These are phyloP conservation scores for Cucurbita moschata DNA, from an alignment of 306 rosid genomes.

Conservation along the genomic window DNA sequence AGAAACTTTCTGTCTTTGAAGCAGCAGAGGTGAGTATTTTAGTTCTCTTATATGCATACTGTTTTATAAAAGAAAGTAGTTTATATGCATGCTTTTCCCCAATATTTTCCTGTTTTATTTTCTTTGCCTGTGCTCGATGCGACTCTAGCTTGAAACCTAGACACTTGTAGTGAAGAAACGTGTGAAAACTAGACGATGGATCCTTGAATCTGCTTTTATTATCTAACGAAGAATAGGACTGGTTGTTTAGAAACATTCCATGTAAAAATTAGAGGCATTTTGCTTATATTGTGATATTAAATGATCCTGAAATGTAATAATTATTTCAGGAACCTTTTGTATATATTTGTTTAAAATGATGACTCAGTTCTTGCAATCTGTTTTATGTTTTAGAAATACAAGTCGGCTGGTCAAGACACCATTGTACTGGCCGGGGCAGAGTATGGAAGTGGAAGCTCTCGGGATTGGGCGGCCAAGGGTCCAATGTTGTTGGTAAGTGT, in stretches of 20 bases:
- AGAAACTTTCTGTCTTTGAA: constrained; percentile 62
- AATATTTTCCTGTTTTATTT: background rate
- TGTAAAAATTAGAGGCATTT: background rate
- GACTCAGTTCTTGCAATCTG: constrained; percentile 8
- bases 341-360: background rate
- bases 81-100: background rate
- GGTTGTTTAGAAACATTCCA: background rate
- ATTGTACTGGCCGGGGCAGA: constrained; percentile 84
- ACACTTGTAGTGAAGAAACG: no score
- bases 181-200: no score
- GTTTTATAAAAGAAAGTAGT: background rate
- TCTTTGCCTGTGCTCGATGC: background rate
- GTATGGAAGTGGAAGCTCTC: constrained; percentile 88
- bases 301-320: background rate
- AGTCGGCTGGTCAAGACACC: constrained; percentile 57
- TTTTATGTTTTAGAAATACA: constrained; percentile 49
- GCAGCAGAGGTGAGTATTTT: constrained; percentile 59
- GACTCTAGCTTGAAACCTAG: background rate
- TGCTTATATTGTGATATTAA: background rate
- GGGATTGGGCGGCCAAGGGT: constrained; percentile 98
- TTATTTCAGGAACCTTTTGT: background rate
- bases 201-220: background rate
- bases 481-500: constrained; percentile 80
- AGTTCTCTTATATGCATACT: background rate
- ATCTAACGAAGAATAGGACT: background rate